Evolutionary conservation across 495 filamentous ascomycete species (phyloP).

Genomic region (Aspergillus bertholletiae): DNA sequence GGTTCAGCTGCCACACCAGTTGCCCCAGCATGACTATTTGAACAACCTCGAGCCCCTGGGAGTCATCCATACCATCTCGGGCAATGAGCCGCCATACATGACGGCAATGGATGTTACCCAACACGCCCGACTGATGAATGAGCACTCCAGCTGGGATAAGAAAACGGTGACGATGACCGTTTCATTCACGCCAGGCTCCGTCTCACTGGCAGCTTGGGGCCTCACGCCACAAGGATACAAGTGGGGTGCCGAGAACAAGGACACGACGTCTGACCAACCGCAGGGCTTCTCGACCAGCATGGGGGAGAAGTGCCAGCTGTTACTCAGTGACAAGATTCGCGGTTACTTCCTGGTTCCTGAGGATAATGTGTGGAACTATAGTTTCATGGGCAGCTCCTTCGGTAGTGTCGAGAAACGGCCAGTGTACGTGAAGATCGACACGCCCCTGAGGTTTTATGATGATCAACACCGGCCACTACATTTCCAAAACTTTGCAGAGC

Average conservation of each 20-base stretch:
- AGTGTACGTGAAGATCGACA: slow-evolving; percentile 89
- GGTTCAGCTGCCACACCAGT: slow-evolving; percentile 83
- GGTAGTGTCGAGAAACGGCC: slow-evolving; percentile 83
- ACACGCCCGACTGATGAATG: slow-evolving; percentile 82
- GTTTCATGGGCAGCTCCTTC: slow-evolving; percentile 92
- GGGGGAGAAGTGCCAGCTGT: slow-evolving; percentile 92
- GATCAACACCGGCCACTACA: slow-evolving; percentile 90
- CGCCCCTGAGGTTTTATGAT: slow-evolving; percentile 84
- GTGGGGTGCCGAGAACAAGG: slow-evolving; percentile 97
- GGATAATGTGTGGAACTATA: slow-evolving; percentile 92
- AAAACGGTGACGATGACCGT: slow-evolving; percentile 95
- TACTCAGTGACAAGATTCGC: slow-evolving; percentile 86
- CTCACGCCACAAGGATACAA: slow-evolving; percentile 90
- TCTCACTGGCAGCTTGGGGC: slow-evolving; percentile 89
- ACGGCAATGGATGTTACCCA: slow-evolving; percentile 90
- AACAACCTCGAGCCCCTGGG: slow-evolving; percentile 86
- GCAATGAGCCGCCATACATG: slow-evolving; percentile 95
- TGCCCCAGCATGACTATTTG: slow-evolving; percentile 92
- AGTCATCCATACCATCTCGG: slow-evolving; percentile 91
- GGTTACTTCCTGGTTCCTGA: slow-evolving; percentile 97
- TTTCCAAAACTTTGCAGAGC: slow-evolving; percentile 89
- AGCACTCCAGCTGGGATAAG: slow-evolving; percentile 84
- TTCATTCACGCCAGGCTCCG: slow-evolving; percentile 97
- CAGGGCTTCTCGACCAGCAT: slow-evolving; percentile 88
- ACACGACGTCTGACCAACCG: slow-evolving; percentile 84